Evolutionary conservation across 148 eudicot genomes (phyloP).

Genomic region (Chenopodium formosanum): DNA sequence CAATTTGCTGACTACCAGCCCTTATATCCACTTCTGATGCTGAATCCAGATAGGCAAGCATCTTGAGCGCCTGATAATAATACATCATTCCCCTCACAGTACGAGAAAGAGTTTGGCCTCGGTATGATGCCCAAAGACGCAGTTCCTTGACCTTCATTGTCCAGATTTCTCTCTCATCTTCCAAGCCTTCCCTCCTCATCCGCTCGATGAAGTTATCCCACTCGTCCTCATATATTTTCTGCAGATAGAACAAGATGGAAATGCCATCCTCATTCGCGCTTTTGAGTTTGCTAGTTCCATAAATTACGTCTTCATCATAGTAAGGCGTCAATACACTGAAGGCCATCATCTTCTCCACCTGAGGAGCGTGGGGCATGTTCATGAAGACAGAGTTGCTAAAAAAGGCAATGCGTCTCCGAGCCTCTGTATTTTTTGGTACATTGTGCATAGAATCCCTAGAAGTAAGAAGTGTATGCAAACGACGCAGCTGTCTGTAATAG

Average conservation of each 20-base stretch:
- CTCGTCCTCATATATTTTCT: conserved; percentile 87
- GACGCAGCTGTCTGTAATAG: conserved; percentile 66
- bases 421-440: conserved; percentile 73
- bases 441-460: conserved; percentile 82
- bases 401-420: conserved; percentile 77
- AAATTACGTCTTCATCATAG: conserved; percentile 88
- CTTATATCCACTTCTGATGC: conserved; percentile 85
- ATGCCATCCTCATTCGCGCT: conserved; percentile 83
- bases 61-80: conserved; percentile 81
- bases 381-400: conserved; percentile 91
- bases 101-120: conserved; percentile 95
- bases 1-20: conserved; percentile 51
- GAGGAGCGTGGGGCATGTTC: conserved; percentile 97
- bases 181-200: conserved; percentile 83
- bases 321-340: conserved; percentile 90
- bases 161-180: conserved; percentile 63
- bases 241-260: conserved; percentile 84
- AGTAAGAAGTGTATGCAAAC: conserved; percentile 67
- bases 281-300: conserved; percentile 57
- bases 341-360: conserved; percentile 92
- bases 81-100: conserved; percentile 99
- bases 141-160: conserved; percentile 59
- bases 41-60: conserved; percentile 85
- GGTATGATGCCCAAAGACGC: conserved; percentile 93
- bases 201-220: conserved; percentile 85